These are phyloP conservation scores for Geranium brycei DNA, from an alignment of 345 rosid species.

Conservation along the genomic window DNA sequence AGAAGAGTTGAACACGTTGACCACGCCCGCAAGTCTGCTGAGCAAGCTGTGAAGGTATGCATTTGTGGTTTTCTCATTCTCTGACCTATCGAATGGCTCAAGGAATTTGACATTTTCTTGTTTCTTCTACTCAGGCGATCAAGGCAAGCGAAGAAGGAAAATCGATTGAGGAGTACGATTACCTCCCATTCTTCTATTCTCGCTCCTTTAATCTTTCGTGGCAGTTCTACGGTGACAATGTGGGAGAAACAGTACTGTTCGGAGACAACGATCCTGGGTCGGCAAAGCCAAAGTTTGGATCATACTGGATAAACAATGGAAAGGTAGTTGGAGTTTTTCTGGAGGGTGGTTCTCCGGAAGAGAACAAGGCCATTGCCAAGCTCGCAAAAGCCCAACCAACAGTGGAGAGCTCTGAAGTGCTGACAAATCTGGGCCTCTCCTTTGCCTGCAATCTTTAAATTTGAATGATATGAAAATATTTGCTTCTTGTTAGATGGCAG, in stretches of 20 bases:
- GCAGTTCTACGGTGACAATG: slow-evolving; percentile 98
- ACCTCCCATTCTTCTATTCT: slow-evolving; percentile 92
- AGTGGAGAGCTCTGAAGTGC: slow-evolving; percentile 40
- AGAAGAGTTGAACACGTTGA: slow-evolving; percentile 98
- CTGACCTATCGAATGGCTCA: background rate
- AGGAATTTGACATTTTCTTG: slow-evolving; percentile 1
- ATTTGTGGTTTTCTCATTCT: background rate
- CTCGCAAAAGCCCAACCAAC: slow-evolving; percentile 66
- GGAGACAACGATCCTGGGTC: slow-evolving; percentile 57
- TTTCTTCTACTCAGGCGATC: slow-evolving; percentile 40
- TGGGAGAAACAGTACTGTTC: slow-evolving; percentile 71
- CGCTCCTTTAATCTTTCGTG: slow-evolving; percentile 87
- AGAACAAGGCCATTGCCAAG: slow-evolving; percentile 80
- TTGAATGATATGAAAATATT: slow-evolving; percentile 35
- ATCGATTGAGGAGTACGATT: slow-evolving; percentile 63
- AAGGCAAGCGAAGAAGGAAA: slow-evolving; percentile 65
- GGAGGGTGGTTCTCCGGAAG: slow-evolving; percentile 81
- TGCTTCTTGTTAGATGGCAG: background rate
- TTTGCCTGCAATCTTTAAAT: slow-evolving; percentile 34
- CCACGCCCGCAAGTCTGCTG: slow-evolving; percentile 98
- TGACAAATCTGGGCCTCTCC: slow-evolving; percentile 55
- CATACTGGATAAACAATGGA: slow-evolving; percentile 85
- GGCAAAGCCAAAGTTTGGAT: slow-evolving; percentile 61
- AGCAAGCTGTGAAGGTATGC: slow-evolving; percentile 90
- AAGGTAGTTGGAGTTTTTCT: slow-evolving; percentile 83